These are phyloP conservation scores for Aquilaria sinensis DNA, from an alignment of 345 rosid genomes.

Conservation along the genomic window DNA sequence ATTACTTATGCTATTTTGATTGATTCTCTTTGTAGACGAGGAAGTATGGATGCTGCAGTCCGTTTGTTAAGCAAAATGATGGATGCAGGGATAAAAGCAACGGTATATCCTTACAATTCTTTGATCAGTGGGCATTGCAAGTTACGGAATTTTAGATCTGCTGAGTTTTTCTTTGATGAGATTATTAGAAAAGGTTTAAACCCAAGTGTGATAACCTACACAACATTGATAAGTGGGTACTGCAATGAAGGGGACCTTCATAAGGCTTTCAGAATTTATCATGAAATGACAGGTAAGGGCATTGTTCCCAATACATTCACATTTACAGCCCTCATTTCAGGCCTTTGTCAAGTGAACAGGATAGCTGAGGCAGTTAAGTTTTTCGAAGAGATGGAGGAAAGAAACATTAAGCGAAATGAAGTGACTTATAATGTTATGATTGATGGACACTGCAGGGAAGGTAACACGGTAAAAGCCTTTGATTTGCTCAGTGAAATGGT, in stretches of 20 bases:
- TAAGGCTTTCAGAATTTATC: constrained; percentile 63
- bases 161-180: constrained; percentile 46
- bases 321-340: constrained; percentile 61
- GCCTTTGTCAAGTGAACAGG: constrained; percentile 56
- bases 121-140: constrained; percentile 76
- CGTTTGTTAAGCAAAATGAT: constrained; percentile 49
- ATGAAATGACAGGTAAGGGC: constrained; percentile 82
- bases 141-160: constrained; percentile 49
- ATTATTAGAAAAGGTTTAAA: constrained; percentile 47
- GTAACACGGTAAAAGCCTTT: constrained; percentile 54
- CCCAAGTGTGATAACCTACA: constrained; percentile 76
- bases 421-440: constrained; percentile 86
- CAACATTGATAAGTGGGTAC: constrained; percentile 67
- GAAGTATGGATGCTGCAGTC: constrained; percentile 50
- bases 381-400: constrained; percentile 58
- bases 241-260: constrained; percentile 51
- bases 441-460: constrained; percentile 60
- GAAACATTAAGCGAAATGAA: constrained; percentile 55
- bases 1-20: constrained; percentile 71
- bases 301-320: constrained; percentile 61
- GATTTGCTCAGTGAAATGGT: constrained; percentile 60
- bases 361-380: constrained; percentile 47
- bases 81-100: constrained; percentile 35
- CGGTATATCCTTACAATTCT: constrained; percentile 76
- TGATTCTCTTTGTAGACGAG: constrained; percentile 76